Evolutionary conservation across 306 rosid genomes (phyloP), one percentile per base, ranked within the genome.

Genomic region (Arachis stenosperma): DNA sequence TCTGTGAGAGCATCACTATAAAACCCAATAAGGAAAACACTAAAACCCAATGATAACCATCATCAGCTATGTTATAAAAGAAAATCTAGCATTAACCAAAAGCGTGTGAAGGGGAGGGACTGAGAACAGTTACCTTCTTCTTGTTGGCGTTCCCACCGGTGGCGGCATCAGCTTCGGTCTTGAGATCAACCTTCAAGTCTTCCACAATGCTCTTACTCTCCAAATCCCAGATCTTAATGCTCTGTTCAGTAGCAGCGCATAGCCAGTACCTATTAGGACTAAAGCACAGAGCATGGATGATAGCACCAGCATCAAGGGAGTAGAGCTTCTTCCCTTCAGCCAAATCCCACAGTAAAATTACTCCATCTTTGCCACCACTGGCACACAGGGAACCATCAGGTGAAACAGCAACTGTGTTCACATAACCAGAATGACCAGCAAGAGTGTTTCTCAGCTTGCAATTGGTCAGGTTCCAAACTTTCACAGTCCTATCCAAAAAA

Each of bases 251-350:
- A 0, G 99, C 99, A 9, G 99, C 99, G 41, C 98, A 95, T 0
- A 95, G 90, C 99, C 99, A 95, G 76, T 92, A 95, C 88, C 98
- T 88, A 70, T 95, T 95, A 6, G 99, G 99, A 53, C 99, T 92
- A 61, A 95, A 95, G 78, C 99, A 95, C 5, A 95, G 83, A 0
- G 99, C 86, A 50, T 92, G 92, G 10, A 92, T 92, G 8, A 92
- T 92, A 0, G 98, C 70, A 3, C 94, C 90, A 4, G 99, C 93
- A 41, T 90, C 99, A 1, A 95, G 89, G 0, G 92, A 87, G 60
- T 95, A 95, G 0, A 95, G 84, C 50, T 67, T 85, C 93, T 95
- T 95, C 11, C 99, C 99, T 75, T 95, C 99, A 0, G 99, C 96
- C 87, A 95, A 88, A 75, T 95, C 98, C 99, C 99, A 95, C 0